Percentiles rank a stretch among this genome's conserved stretches.
Evolutionary conservation across 306 rosid species (phyloP).

Genomic region (Oxytropis ochrocephala): DNA sequence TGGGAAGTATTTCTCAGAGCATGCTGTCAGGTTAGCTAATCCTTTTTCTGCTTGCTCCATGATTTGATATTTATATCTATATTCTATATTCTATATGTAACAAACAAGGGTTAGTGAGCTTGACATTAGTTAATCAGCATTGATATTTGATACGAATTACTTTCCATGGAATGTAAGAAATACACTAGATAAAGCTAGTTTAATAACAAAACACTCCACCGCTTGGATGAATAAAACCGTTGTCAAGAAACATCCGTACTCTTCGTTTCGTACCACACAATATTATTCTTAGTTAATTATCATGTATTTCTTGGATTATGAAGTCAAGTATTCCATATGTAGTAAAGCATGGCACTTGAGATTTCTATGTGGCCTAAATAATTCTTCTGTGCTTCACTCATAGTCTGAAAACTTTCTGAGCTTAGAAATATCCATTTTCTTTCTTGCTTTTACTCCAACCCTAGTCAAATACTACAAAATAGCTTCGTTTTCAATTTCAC

Average conservation of each 20-base stretch:
- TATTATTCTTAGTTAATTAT: neutral
- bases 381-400: neutral
- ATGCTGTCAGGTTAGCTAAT: slow-evolving; percentile 79
- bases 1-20: slow-evolving; percentile 80
- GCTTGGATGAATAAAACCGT: no score
- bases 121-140: neutral
- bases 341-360: neutral
- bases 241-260: no score
- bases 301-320: slow-evolving; percentile 1
- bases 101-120: neutral
- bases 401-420: neutral
- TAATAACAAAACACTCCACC: no score
- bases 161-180: no score
- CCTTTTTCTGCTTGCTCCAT: slow-evolving; percentile 2
- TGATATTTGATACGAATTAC: no score
- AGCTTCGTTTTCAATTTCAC: no score
- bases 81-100: neutral
- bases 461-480: no score
- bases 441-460: neutral
- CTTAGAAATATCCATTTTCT: neutral
- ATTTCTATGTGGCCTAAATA: neutral
- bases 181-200: no score
- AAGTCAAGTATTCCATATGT: neutral
- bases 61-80: neutral
- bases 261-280: no score